phyloP scores from a whole-genome alignment of 1,139 yeast genomes.

The Maudiozyma humilis region DNA sequence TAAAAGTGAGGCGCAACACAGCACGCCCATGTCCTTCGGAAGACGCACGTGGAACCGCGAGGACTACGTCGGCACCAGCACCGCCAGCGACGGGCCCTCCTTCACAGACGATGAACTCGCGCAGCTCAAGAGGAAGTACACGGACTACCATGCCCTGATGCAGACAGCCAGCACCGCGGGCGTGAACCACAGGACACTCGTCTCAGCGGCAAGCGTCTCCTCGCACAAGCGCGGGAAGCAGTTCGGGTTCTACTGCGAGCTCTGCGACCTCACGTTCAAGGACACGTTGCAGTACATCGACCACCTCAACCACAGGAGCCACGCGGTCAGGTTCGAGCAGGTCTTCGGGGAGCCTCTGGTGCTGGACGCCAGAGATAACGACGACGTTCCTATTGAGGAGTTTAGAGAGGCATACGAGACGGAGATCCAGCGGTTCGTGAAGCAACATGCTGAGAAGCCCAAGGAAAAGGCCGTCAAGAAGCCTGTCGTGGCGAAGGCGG shows the following conservation, averaged over 20 bases:
- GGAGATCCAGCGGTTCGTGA: conserved; percentile 22
- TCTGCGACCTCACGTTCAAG: conserved; percentile 69
- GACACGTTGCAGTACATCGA: conserved; percentile 76
- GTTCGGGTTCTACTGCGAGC: conserved; percentile 75
- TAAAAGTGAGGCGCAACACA: no score
- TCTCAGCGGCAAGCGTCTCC: conserved; percentile 32
- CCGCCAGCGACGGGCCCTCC: conserved; percentile 32
- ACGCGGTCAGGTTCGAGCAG: conserved; percentile 36
- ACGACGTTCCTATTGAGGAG: conserved; percentile 32
- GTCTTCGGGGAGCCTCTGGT: conserved; percentile 27
- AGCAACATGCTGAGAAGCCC: conserved; percentile 8
- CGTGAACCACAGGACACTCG: conserved; percentile 39
- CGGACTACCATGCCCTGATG: conserved; percentile 17
- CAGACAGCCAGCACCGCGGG: conserved; percentile 35
- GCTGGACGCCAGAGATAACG: conserved; percentile 30
- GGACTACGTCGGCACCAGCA: conserved; percentile 41
- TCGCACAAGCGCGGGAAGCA: conserved; percentile 49
- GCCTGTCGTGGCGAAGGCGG: no score
- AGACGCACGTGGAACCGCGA: conserved; percentile 64
- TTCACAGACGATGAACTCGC: conserved; percentile 14
- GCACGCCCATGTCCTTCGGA: conserved; percentile 46
- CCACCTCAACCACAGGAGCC: conserved; percentile 70
- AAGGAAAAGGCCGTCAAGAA: conserved; percentile 16
- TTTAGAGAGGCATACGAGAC: conserved; percentile 27
- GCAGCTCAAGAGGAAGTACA: conserved; percentile 21